Percentiles rank a stretch among this genome's conserved stretches.
Evolutionary conservation across 2,329 filamentous ascomycete genomes (phyloP).

Genomic region (Lachnellula arida): DNA sequence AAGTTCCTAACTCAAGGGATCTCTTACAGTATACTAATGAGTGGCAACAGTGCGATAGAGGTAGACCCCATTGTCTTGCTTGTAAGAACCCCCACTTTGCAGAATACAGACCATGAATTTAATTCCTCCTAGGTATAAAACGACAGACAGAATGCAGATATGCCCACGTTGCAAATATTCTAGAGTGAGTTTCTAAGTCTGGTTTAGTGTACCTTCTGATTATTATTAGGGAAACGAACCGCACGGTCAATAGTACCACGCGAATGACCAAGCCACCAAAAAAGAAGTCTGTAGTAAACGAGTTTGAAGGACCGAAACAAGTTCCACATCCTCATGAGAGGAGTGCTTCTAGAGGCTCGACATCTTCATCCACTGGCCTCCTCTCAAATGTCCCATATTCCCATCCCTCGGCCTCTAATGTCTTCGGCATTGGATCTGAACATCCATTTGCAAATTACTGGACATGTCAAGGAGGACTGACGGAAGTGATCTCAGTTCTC

Average conservation of each 20-base stretch:
- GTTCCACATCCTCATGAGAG: conserved; percentile 19
- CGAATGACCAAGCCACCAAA: conserved; percentile 55
- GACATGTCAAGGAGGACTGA: conserved; percentile 71
- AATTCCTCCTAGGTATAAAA: conserved; percentile 57
- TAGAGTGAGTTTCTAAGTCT: conserved; percentile 54
- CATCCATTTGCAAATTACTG: conserved; percentile 82
- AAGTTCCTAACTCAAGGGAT: background rate
- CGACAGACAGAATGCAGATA: conserved; percentile 72
- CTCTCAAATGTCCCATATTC: conserved; percentile 72
- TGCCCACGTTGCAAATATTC: conserved; percentile 69
- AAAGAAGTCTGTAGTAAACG: conserved; percentile 39
- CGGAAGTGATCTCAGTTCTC: conserved; percentile 70
- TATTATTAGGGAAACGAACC: conserved; percentile 50
- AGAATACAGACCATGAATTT: background rate
- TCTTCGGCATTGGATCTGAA: conserved; percentile 75
- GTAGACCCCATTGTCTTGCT: conserved; percentile 62
- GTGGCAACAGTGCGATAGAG: conserved; percentile 62
- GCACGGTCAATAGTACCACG: conserved; percentile 47
- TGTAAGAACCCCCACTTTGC: conserved; percentile 42
- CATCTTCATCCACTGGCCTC: conserved; percentile 47
- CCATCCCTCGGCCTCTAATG: conserved; percentile 64
- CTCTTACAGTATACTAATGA: conserved; percentile 1
- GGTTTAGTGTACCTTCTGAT: background rate
- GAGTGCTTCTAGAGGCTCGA: conserved; percentile 24
- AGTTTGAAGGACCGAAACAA: conserved; percentile 22